Percentiles rank a stretch among this genome's conserved stretches.
These are phyloP conservation scores for Periconia sp. DNA, from an alignment of 2,329 filamentous ascomycete species.

Conservation along the genomic window DNA sequence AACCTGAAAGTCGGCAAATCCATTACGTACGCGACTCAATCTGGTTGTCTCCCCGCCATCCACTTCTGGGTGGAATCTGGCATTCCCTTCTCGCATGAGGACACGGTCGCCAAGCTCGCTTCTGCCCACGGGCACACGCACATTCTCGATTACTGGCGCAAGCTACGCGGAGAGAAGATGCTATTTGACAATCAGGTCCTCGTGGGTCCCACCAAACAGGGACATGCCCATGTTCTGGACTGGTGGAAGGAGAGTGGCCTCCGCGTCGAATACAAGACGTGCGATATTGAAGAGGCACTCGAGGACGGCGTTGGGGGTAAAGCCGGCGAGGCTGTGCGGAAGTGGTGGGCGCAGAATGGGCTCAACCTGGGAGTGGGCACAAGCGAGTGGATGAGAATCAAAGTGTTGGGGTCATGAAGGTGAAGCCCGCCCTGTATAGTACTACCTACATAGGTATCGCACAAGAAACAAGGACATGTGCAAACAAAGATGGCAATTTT, in stretches of 20 bases:
- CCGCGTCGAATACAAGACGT: conserved; percentile 88
- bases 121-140: conserved; percentile 82
- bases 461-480: too few species aligned
- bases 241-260: conserved; percentile 85
- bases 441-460: too few species aligned
- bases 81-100: conserved; percentile 77
- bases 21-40: conserved; percentile 80
- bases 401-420: conserved; percentile 57
- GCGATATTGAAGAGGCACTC: conserved; percentile 91
- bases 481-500: too few species aligned
- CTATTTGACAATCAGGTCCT: conserved; percentile 82
- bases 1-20: conserved; percentile 80
- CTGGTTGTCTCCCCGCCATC: conserved; percentile 74
- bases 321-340: conserved; percentile 70
- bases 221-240: conserved; percentile 80
- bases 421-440: too few species aligned
- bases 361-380: conserved; percentile 79
- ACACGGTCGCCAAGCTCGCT: conserved; percentile 80
- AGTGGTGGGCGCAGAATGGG: conserved; percentile 87
- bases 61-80: conserved; percentile 86
- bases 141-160: conserved; percentile 81
- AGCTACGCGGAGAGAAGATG: conserved; percentile 72
- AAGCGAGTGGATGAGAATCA: conserved; percentile 86
- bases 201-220: conserved; percentile 83
- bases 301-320: conserved; percentile 76